Conservation (phyloP, 306 rosid species). For the Dalbergia oliveri region DNA sequence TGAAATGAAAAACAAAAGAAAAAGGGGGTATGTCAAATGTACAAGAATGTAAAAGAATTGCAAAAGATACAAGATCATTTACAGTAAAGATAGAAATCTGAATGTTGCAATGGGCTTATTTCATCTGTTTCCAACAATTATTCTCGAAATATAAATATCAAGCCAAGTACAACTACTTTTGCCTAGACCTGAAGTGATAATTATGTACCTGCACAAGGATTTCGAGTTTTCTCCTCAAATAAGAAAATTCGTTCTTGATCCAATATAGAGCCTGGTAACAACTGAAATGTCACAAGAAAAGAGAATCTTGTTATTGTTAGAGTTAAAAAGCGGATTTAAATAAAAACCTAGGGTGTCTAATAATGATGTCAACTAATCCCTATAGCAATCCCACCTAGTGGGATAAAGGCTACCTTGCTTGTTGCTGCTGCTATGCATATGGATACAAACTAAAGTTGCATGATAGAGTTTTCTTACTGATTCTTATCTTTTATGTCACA, state of each 20-base stretch:
- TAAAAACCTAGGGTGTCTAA: slow-evolving; percentile 16
- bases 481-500: slow-evolving; percentile 37
- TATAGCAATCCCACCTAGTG: not conserved
- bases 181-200: slow-evolving; percentile 2
- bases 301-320: not conserved
- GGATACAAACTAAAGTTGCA: slow-evolving; percentile 5
- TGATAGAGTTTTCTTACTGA: slow-evolving; percentile 32
- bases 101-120: not conserved
- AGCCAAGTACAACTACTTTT: not conserved
- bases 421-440: not conserved
- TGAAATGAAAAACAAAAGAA: not conserved
- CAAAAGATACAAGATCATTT: not conserved
- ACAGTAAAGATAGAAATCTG: not conserved
- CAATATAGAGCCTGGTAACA: slow-evolving; percentile 41
- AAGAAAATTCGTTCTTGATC: slow-evolving; percentile 43
- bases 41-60: not conserved
- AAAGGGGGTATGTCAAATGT: not conserved
- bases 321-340: slow-evolving; percentile 5
- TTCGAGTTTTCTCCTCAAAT: slow-evolving; percentile 45
- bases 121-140: slow-evolving; percentile 3
- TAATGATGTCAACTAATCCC: not conserved
- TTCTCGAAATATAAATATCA: not conserved
- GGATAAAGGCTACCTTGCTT: not conserved
- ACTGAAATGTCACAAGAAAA: slow-evolving; percentile 32
- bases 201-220: slow-evolving; percentile 46